Conservation (phyloP, 768 basidiomycete genomes). For the Tylopilus subfusipes region DNA sequence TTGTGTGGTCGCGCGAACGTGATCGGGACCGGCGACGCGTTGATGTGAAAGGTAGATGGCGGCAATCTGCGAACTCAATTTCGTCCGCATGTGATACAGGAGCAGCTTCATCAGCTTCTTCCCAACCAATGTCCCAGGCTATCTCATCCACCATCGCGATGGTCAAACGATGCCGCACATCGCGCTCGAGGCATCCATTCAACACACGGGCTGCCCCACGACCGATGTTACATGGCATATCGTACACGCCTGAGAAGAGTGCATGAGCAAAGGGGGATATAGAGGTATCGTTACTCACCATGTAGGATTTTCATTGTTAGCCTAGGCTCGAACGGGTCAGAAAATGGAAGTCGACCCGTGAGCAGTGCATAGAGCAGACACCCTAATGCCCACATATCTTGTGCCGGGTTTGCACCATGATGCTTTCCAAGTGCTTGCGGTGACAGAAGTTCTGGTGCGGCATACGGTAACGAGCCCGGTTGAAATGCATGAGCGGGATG, state of each 20-base stretch:
- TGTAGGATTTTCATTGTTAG: slow-evolving; percentile 89
- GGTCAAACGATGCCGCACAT: slow-evolving; percentile 66
- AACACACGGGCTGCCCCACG: slow-evolving; percentile 67
- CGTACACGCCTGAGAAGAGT: slow-evolving; percentile 52
- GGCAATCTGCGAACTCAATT: slow-evolving; percentile 26
- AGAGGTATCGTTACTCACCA: slow-evolving; percentile 45
- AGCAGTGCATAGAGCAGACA: slow-evolving; percentile 85
- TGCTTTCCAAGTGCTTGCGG: slow-evolving; percentile 45
- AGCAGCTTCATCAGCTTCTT: slow-evolving; percentile 39
- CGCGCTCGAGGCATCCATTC: slow-evolving; percentile 72
- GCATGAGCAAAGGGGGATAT: slow-evolving; percentile 4
- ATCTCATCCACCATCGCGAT: slow-evolving; percentile 76
- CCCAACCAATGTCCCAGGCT: slow-evolving; percentile 79
- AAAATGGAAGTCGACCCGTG: slow-evolving; percentile 82
- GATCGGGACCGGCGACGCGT: slow-evolving; percentile 25
- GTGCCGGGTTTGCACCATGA: slow-evolving; percentile 52
- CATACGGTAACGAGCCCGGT: slow-evolving; percentile 87
- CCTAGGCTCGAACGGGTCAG: slow-evolving; percentile 86
- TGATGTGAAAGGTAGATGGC: slow-evolving; percentile 12
- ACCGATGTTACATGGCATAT: slow-evolving; percentile 53
- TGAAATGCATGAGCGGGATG: slow-evolving; percentile 46
- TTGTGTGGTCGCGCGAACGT: slow-evolving; percentile 24
- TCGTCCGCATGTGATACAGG: slow-evolving; percentile 27
- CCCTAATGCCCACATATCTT: slow-evolving; percentile 96
- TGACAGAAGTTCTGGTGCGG: slow-evolving; percentile 81